A percentile compares a stretch with the other conserved stretches of the same genome.
Evolutionary conservation across 768 basidiomycete species (phyloP).

Genomic region (Tremella mesenterica): DNA sequence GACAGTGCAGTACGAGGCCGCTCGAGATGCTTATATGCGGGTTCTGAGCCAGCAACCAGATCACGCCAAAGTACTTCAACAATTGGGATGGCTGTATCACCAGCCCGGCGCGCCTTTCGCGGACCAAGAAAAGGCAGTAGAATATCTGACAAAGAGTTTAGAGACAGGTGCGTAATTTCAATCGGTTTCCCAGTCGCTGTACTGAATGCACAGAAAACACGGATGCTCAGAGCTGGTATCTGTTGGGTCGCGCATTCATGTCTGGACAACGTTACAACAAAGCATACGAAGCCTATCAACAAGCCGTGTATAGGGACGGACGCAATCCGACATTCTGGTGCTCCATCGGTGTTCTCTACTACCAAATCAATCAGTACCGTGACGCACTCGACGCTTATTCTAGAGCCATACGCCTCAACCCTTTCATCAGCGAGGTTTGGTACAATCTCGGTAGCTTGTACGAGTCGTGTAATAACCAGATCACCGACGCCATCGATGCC

Average conservation of each 20-base stretch:
- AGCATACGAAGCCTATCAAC: constrained; percentile 98
- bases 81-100: constrained; percentile 95
- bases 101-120: constrained; percentile 91
- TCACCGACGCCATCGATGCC: constrained; percentile 95
- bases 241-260: constrained; percentile 97
- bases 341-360: constrained; percentile 96
- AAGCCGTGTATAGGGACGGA: constrained; percentile 96
- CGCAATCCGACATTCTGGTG: constrained; percentile 99
- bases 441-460: constrained; percentile 95
- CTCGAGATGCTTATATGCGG: constrained; percentile 91
- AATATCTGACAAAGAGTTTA: constrained; percentile 85
- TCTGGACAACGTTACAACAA: constrained; percentile 98
- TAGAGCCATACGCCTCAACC: constrained; percentile 95
- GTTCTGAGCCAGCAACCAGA: constrained; percentile 86
- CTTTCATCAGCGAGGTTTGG: constrained; percentile 91
- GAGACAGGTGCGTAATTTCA: constrained; percentile 66
- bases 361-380: constrained; percentile 99
- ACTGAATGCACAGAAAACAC: constrained; percentile 58
- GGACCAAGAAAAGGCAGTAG: constrained; percentile 88
- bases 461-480: constrained; percentile 98
- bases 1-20: constrained; percentile 61
- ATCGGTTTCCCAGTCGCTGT: neutral
- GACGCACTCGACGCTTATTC: constrained; percentile 99
- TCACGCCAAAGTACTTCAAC: constrained; percentile 94
- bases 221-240: constrained; percentile 98